These are phyloP conservation scores for Castanea crenata DNA, from an alignment of 306 rosid genomes.

Conservation along the genomic window DNA sequence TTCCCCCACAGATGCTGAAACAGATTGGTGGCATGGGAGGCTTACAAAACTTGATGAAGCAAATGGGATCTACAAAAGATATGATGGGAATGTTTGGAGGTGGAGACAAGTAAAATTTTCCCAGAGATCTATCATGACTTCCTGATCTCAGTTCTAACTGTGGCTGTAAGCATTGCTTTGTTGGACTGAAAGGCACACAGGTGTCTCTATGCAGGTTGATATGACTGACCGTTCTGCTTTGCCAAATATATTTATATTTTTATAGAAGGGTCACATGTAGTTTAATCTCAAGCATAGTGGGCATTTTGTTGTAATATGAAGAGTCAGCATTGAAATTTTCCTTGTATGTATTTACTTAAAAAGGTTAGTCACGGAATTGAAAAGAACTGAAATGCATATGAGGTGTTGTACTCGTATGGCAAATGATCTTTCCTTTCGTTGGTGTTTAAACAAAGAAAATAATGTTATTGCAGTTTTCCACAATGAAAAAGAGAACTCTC, in stretches of 20 bases:
- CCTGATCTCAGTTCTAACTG: conserved; percentile 1
- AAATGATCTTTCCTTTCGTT: not conserved
- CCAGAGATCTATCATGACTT: not conserved
- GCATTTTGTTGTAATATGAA: not conserved
- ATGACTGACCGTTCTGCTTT: not conserved
- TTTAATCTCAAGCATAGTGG: not conserved
- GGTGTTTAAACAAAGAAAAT: not conserved
- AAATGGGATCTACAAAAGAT: conserved; percentile 71
- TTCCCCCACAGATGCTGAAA: conserved; percentile 81
- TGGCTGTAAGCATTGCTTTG: not conserved
- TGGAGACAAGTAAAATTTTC: conserved; percentile 42
- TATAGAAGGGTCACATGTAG: not conserved
- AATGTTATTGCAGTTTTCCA: not conserved
- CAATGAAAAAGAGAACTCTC: no score
- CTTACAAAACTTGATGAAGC: conserved; percentile 86
- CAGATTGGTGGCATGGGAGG: conserved; percentile 90
- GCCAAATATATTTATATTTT: not conserved
- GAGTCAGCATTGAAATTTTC: not conserved
- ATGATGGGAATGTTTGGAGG: conserved; percentile 92
- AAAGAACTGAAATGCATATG: not conserved
- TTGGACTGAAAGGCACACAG: not conserved
- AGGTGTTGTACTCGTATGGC: not conserved
- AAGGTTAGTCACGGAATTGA: not conserved
- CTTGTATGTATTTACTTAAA: not conserved
- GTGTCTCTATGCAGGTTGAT: not conserved